These are phyloP conservation scores for Globisporangium iwayamae DNA, from an alignment of 352 stramenopile species.

Conservation along the genomic window DNA sequence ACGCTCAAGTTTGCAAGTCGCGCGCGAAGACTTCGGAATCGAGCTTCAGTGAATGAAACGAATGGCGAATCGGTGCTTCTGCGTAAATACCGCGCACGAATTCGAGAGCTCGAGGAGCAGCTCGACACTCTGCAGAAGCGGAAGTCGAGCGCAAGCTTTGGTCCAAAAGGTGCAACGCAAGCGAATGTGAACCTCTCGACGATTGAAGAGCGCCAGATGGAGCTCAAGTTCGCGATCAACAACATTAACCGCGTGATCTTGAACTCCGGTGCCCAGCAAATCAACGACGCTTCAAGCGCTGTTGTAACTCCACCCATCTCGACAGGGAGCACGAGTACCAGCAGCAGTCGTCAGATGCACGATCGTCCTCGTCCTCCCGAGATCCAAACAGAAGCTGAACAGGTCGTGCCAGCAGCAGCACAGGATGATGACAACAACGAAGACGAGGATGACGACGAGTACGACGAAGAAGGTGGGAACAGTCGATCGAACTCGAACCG, in stretches of 20 bases:
- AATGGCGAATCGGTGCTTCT: constrained; percentile 62
- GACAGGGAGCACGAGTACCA: constrained; percentile 29
- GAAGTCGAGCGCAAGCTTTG: constrained; percentile 24
- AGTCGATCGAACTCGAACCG: constrained; percentile 38
- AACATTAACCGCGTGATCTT: constrained; percentile 81
- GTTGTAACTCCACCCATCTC: constrained; percentile 11
- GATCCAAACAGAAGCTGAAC: constrained; percentile 12
- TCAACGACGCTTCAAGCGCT: not conserved
- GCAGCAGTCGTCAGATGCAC: not conserved
- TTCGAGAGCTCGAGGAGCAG: constrained; percentile 65
- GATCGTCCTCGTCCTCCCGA: constrained; percentile 6
- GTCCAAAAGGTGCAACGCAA: constrained; percentile 15
- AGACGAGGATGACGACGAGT: constrained; percentile 24
- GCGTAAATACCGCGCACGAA: constrained; percentile 61
- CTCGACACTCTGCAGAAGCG: constrained; percentile 50
- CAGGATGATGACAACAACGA: constrained; percentile 14
- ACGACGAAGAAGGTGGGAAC: constrained; percentile 16
- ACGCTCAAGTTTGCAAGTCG: constrained; percentile 96
- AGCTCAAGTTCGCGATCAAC: constrained; percentile 76
- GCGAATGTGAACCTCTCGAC: constrained; percentile 24
- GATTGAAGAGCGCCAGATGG: constrained; percentile 56
- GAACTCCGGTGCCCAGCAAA: constrained; percentile 46
- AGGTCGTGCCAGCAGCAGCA: not conserved
- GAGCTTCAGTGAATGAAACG: constrained; percentile 87
- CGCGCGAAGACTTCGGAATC: constrained; percentile 92